Evolutionary conservation across 2,329 filamentous ascomycete species (phyloP).

Genomic region (Cladosporium colombiae): DNA sequence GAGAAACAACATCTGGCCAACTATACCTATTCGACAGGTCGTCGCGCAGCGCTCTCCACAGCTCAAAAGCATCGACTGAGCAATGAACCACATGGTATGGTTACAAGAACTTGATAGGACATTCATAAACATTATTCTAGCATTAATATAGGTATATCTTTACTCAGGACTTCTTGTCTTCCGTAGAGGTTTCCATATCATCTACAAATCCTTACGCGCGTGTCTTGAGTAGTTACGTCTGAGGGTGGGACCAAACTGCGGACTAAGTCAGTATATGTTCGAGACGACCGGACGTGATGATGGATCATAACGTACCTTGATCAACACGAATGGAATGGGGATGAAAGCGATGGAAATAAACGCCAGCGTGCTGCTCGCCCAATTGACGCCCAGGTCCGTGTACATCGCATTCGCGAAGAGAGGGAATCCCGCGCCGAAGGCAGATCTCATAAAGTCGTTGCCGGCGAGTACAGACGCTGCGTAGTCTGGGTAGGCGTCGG

Average conservation of each 20-base stretch:
- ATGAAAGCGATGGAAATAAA: conserved; percentile 48
- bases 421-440: conserved; percentile 45
- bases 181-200: background rate
- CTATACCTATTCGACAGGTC: no score
- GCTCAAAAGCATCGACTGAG: background rate
- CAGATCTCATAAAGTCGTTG: conserved; percentile 43
- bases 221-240: conserved; percentile 38
- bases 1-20: no score
- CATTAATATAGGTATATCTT: background rate
- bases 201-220: conserved; percentile 41
- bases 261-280: background rate
- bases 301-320: conserved; percentile 34
- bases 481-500: conserved; percentile 42
- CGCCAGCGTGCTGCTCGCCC: conserved; percentile 44
- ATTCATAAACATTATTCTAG: background rate
- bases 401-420: conserved; percentile 45
- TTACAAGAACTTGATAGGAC: background rate
- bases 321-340: conserved; percentile 49
- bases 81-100: background rate
- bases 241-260: conserved; percentile 37
- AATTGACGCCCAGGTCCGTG: conserved; percentile 42
- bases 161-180: background rate
- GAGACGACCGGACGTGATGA: background rate
- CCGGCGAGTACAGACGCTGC: conserved; percentile 44
- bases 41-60: no score